Percentiles rank a stretch among this genome's conserved stretches.
Evolutionary conservation across 768 basidiomycete genomes (phyloP).

Genomic region (Serendipita sp.): DNA sequence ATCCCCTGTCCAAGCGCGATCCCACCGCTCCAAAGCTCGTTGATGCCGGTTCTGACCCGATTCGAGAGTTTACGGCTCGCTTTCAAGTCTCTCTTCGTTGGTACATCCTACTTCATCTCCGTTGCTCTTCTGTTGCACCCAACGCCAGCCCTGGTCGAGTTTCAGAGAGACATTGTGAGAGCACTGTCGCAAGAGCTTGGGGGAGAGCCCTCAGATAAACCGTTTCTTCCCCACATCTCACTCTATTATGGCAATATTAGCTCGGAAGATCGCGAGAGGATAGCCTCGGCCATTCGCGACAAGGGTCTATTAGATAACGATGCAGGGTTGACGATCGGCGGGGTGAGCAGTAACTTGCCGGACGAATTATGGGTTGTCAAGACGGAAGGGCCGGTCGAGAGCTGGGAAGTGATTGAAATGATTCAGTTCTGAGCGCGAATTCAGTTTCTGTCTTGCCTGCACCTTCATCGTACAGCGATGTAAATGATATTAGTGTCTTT

Average conservation of each 20-base stretch:
- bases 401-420: conserved; percentile 10
- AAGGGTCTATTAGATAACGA: neutral
- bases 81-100: conserved; percentile 8
- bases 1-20: conserved; percentile 5
- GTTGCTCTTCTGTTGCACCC: conserved; percentile 8
- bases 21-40: neutral
- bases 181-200: neutral
- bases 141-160: neutral
- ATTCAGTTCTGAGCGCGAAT: neutral
- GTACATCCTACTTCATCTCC: conserved; percentile 9
- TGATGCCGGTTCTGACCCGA: neutral
- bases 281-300: conserved; percentile 1
- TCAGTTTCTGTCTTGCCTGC: neutral
- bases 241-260: conserved; percentile 11
- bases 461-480: neutral
- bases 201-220: neutral
- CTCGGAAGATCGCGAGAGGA: conserved; percentile 8
- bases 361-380: conserved; percentile 10
- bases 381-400: conserved; percentile 8
- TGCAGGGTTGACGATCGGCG: conserved; percentile 5
- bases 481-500: neutral
- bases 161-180: neutral
- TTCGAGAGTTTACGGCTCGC: conserved; percentile 3
- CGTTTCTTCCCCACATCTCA: conserved; percentile 10
- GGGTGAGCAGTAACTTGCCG: conserved; percentile 6